Conservation (phyloP, 2,329 filamentous ascomycete species). For the Seiridium cupressi region DNA sequence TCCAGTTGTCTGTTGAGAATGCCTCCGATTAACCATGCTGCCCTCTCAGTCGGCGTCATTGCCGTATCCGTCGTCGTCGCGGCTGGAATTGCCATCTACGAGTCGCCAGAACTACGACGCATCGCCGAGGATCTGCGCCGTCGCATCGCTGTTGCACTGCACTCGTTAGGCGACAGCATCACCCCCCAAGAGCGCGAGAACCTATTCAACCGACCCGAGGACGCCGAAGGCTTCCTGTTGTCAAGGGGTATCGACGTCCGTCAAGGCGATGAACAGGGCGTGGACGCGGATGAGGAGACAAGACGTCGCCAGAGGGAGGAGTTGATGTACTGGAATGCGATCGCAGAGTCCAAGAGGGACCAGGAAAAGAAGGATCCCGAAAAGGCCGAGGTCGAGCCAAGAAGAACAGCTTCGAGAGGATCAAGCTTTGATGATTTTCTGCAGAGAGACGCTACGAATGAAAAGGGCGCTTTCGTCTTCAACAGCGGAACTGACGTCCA, state of each 20-base stretch:
- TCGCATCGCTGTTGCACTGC: constrained; percentile 58
- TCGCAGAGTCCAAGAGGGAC: constrained; percentile 37
- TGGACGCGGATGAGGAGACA: constrained; percentile 63
- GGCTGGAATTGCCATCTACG: constrained; percentile 60
- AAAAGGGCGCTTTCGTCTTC: constrained; percentile 56
- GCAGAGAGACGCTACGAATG: constrained; percentile 45
- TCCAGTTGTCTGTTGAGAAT: constrained; percentile 28
- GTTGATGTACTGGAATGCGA: constrained; percentile 63
- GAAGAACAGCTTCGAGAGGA: constrained; percentile 27
- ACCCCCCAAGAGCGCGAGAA: constrained; percentile 48
- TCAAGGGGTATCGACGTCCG: constrained; percentile 38
- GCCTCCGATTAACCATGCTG: constrained; percentile 55
- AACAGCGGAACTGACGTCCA: constrained; percentile 52
- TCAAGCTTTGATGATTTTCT: constrained; percentile 61
- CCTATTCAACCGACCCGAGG: constrained; percentile 64
- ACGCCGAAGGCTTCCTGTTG: constrained; percentile 61
- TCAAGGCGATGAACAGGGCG: constrained; percentile 36
- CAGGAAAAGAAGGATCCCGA: constrained; percentile 26
- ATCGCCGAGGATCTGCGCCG: constrained; percentile 61
- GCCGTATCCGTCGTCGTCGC: constrained; percentile 57
- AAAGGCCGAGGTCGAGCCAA: constrained; percentile 19
- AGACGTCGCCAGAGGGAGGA: constrained; percentile 62
- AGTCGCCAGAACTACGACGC: constrained; percentile 61
- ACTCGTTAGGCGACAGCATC: constrained; percentile 58
- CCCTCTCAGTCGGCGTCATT: constrained; percentile 56